Evolutionary conservation across 371 early-diverging fungal genomes (phyloP).

Genomic region (Mortierella sp.): DNA sequence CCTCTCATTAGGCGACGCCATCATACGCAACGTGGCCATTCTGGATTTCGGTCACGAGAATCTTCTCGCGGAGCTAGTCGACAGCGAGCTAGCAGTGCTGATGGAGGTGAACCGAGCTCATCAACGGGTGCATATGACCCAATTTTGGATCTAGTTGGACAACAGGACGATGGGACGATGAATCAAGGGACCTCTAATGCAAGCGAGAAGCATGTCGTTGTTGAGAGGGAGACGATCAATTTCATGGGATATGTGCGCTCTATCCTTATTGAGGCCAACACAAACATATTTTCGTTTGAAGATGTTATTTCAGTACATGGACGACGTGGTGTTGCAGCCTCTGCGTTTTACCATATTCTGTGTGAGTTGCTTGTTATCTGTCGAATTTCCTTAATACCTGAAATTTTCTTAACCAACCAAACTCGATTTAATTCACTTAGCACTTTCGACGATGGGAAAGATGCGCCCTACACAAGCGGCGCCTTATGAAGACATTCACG

Average conservation of each 20-base stretch:
- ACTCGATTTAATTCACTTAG: constrained; percentile 7
- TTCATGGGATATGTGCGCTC: constrained; percentile 34
- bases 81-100: background rate
- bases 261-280: constrained; percentile 12
- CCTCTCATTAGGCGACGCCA: constrained; percentile 6
- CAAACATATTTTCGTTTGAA: constrained; percentile 21
- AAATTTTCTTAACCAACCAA: background rate
- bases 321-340: constrained; percentile 36
- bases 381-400: background rate
- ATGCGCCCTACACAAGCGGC: constrained; percentile 17
- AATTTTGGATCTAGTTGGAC: constrained; percentile 1
- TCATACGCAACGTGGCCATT: background rate
- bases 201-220: constrained; percentile 10
- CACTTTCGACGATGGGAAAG: constrained; percentile 23
- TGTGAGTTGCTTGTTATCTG: constrained; percentile 13
- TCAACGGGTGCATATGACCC: constrained; percentile 8
- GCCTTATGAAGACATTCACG: constrained; percentile 22
- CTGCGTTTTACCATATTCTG: constrained; percentile 51
- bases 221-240: constrained; percentile 41
- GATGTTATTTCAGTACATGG: constrained; percentile 26
- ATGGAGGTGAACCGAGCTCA: constrained; percentile 2
- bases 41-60: constrained; percentile 9
- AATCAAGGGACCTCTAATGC: background rate
- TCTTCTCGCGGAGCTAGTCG: constrained; percentile 1
- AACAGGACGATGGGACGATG: background rate